A percentile compares a stretch with the other conserved stretches of the same genome.
Conservation (phyloP, 2,329 filamentous ascomycete species). For the Calonectria leucothoes region DNA sequence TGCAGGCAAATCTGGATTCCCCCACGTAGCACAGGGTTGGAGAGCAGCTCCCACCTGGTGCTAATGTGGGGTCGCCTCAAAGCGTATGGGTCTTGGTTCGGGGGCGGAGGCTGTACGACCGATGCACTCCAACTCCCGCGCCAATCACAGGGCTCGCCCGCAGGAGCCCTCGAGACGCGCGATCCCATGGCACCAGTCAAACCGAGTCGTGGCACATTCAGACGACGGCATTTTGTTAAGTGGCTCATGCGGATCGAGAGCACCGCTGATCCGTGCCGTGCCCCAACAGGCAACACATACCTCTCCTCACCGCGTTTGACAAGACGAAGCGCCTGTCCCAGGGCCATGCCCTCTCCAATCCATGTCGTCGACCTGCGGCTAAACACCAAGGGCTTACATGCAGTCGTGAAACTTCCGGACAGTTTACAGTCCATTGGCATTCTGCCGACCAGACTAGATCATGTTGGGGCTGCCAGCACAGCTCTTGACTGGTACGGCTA, state of each 20-base stretch:
- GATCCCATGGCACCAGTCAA: constrained; percentile 36
- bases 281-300: constrained; percentile 10
- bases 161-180: constrained; percentile 33
- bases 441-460: constrained; percentile 36
- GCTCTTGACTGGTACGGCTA: constrained; percentile 45
- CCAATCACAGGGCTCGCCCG: constrained; percentile 41
- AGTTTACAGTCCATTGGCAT: constrained; percentile 28
- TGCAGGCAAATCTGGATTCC: constrained; percentile 42
- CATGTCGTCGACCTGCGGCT: constrained; percentile 27
- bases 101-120: constrained; percentile 39
- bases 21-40: constrained; percentile 39
- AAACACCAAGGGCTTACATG: constrained; percentile 32
- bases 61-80: constrained; percentile 42
- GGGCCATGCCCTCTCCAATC: neutral
- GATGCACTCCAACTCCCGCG: constrained; percentile 44
- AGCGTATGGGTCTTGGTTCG: constrained; percentile 31
- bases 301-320: neutral
- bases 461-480: constrained; percentile 27
- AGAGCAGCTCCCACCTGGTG: constrained; percentile 37
- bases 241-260: constrained; percentile 29
- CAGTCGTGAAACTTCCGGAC: constrained; percentile 17
- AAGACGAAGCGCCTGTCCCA: constrained; percentile 1
- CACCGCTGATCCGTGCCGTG: constrained; percentile 23
- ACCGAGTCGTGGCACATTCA: constrained; percentile 33
- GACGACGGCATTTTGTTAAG: constrained; percentile 28